Percentiles rank a stretch among this genome's conserved stretches.
phyloP scores from a whole-genome alignment of 2,329 filamentous ascomycete genomes.

The Boeremia exigua region DNA sequence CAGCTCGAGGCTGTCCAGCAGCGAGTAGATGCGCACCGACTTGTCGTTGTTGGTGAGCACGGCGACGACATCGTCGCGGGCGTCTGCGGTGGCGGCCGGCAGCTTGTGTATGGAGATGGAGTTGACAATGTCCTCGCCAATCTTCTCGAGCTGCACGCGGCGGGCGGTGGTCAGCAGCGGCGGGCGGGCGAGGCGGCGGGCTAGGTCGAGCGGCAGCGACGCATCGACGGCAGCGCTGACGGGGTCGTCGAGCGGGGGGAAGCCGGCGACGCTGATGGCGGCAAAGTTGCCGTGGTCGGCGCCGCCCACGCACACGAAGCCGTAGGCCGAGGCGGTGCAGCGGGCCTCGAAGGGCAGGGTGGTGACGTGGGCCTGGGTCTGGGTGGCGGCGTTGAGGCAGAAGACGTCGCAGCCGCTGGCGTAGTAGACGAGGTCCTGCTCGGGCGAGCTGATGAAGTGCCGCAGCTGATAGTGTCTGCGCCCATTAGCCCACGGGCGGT shows the following conservation, averaged over 20 bases:
- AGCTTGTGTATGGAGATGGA: constrained; percentile 68
- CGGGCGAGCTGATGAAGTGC: constrained; percentile 83
- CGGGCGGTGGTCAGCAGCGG: constrained; percentile 48
- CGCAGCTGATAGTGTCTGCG: constrained; percentile 84
- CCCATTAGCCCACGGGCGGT: constrained; percentile 22
- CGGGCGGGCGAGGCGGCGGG: constrained; percentile 37
- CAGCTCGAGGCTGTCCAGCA: constrained; percentile 71
- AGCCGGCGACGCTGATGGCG: constrained; percentile 68
- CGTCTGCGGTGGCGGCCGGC: constrained; percentile 47
- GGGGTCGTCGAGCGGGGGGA: constrained; percentile 49
- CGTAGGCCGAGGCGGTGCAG: constrained; percentile 84
- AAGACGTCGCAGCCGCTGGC: constrained; percentile 71
- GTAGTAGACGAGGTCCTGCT: constrained; percentile 81
- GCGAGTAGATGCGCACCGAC: constrained; percentile 81
- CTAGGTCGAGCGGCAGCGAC: constrained; percentile 61
- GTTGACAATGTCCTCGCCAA: constrained; percentile 70
- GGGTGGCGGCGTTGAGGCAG: constrained; percentile 66
- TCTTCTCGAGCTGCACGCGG: constrained; percentile 60
- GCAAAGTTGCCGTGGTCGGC: constrained; percentile 84
- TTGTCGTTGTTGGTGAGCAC: constrained; percentile 90
- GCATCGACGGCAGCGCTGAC: constrained; percentile 67
- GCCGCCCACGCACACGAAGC: constrained; percentile 90
- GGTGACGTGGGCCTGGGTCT: constrained; percentile 76
- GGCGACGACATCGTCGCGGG: constrained; percentile 68
- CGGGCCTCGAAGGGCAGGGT: constrained; percentile 72